phyloP scores from a whole-genome alignment of 1,284 basidiomycete genomes.

The Ceratorhiza oryzae-sativae region DNA sequence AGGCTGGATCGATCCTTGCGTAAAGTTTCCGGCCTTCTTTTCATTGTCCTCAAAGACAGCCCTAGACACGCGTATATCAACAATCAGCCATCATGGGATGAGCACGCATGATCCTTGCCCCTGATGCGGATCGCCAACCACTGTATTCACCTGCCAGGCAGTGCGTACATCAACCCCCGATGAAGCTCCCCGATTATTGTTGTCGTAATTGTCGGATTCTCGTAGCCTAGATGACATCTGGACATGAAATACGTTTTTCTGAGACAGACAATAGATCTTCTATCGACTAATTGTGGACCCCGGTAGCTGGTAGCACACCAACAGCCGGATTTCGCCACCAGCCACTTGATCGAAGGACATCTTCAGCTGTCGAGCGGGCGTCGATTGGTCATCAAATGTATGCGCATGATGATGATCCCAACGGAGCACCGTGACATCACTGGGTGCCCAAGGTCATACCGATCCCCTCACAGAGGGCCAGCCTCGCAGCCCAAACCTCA shows the following conservation, averaged over 20 bases:
- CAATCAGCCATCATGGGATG: not conserved
- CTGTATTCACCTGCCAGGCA: too few species aligned
- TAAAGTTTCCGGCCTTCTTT: not conserved
- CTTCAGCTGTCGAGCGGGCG: not conserved
- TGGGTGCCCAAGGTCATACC: not conserved
- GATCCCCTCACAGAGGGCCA: slow-evolving; percentile 1
- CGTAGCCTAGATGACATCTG: not conserved
- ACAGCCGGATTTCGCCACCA: not conserved
- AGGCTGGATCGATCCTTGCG: not conserved
- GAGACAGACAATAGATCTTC: slow-evolving; percentile 2
- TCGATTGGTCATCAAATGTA: not conserved
- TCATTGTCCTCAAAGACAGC: slow-evolving; percentile 8
- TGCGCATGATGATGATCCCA: slow-evolving; percentile 15
- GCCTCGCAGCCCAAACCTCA: not conserved
- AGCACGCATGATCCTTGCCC: not conserved
- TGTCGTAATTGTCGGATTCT: not conserved
- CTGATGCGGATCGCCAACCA: not conserved
- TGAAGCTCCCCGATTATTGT: not conserved
- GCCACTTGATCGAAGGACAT: not conserved
- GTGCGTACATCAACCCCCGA: not conserved
- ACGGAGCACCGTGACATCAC: slow-evolving; percentile 36
- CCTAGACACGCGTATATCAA: not conserved
- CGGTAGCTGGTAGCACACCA: too few species aligned
- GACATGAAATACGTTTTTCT: not conserved
- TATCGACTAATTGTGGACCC: too few species aligned